Conservation (phyloP, 768 basidiomycete species). For the Pisolithus sp. region DNA sequence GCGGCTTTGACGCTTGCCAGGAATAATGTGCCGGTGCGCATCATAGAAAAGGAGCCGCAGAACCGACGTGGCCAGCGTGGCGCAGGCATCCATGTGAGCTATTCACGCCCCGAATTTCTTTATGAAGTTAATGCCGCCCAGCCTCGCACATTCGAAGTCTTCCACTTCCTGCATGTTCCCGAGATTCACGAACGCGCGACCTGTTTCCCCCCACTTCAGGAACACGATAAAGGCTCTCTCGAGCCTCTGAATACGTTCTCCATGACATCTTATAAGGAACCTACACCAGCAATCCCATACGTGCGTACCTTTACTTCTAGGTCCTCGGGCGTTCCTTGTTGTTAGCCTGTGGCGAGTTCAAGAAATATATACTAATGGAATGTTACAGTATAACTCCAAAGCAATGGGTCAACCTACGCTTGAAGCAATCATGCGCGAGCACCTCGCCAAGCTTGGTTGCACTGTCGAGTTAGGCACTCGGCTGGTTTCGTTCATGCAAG, state of each 20-base stretch:
- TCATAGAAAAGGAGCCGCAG: slow-evolving; percentile 39
- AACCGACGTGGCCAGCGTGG: too few species aligned
- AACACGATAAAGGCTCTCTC: not conserved
- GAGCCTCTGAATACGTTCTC: slow-evolving; percentile 7
- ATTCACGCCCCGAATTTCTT: too few species aligned
- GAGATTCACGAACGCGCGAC: slow-evolving; percentile 30
- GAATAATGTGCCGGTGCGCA: slow-evolving; percentile 45
- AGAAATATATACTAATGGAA: not conserved
- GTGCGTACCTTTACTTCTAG: too few species aligned
- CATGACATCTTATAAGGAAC: not conserved
- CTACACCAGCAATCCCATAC: too few species aligned
- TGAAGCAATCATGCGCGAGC: slow-evolving; percentile 17
- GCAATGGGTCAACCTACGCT: slow-evolving; percentile 20
- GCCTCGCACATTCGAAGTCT: slow-evolving; percentile 27
- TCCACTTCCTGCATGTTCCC: slow-evolving; percentile 31
- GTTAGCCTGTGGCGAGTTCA: too few species aligned
- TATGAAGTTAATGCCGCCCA: slow-evolving; percentile 1
- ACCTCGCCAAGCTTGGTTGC: too few species aligned
- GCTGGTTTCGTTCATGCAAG: too few species aligned
- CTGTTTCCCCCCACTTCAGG: slow-evolving; percentile 18
- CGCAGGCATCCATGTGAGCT: too few species aligned
- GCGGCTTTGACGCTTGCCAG: slow-evolving; percentile 29
- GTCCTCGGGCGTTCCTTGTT: too few species aligned
- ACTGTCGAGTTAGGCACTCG: too few species aligned
- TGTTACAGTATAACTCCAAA: slow-evolving; percentile 6